phyloP scores from a whole-genome alignment of 1,284 basidiomycete species.

The Cystobasidium sp. region DNA sequence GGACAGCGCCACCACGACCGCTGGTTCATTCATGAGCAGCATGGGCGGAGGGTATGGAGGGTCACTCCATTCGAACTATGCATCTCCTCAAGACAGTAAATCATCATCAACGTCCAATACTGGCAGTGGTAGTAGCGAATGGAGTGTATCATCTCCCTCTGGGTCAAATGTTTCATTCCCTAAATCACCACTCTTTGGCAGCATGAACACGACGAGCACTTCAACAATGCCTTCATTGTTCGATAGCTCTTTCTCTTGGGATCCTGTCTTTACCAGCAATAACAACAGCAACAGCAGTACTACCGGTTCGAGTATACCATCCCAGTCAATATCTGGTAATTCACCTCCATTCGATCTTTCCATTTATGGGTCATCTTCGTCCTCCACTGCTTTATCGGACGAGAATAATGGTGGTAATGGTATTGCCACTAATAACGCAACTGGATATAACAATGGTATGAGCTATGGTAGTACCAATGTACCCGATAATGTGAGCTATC shows the following conservation, averaged over 20 bases:
- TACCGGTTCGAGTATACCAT: not conserved
- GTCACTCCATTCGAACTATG: slow-evolving; percentile 6
- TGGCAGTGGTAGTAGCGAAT: slow-evolving; percentile 15
- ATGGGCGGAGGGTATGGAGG: not conserved
- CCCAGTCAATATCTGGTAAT: slow-evolving; percentile 7
- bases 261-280: not conserved
- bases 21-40: slow-evolving; percentile 9
- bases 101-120: not conserved
- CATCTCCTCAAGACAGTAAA: slow-evolving; percentile 11
- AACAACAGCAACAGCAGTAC: slow-evolving; percentile 6
- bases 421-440: not conserved
- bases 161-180: slow-evolving; percentile 18
- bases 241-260: slow-evolving; percentile 14
- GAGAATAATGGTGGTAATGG: slow-evolving; percentile 2
- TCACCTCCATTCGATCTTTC: slow-evolving; percentile 40
- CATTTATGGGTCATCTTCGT: slow-evolving; percentile 20
- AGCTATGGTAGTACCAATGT: not conserved
- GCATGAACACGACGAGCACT: not conserved
- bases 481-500: not conserved
- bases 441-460: not conserved
- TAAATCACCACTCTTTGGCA: slow-evolving; percentile 27
- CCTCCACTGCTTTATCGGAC: slow-evolving; percentile 1
- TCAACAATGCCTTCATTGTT: slow-evolving; percentile 8
- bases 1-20: not conserved
- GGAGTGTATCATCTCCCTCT: slow-evolving; percentile 24